Conservation (phyloP, 2,329 filamentous ascomycete genomes). For the Beauveria brongniartii region DNA sequence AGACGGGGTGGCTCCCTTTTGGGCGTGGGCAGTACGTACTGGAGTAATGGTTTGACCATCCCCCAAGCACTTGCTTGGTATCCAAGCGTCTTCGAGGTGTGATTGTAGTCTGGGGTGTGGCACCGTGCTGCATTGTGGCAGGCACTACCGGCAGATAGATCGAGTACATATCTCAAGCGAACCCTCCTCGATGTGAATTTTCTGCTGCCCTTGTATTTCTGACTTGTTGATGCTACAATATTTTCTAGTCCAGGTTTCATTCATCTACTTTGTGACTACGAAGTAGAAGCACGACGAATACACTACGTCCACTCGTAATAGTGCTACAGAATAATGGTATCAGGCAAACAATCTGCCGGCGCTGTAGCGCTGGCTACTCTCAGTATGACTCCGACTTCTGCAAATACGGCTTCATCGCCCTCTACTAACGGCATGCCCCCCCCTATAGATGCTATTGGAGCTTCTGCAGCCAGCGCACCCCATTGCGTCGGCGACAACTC, state of each 20-base stretch:
- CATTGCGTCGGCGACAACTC: conserved; percentile 33
- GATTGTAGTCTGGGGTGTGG: not conserved
- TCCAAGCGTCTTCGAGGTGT: not conserved
- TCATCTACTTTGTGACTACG: not conserved
- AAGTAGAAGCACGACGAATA: not conserved
- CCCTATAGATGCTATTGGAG: conserved; percentile 3
- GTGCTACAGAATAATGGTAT: not conserved
- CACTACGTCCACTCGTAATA: not conserved
- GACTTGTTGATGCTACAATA: no score
- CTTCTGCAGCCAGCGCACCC: conserved; percentile 21
- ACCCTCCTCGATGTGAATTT: not conserved
- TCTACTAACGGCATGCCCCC: not conserved
- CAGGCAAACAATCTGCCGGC: not conserved
- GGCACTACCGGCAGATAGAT: not conserved
- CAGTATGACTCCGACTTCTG: not conserved
- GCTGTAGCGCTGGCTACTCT: conserved; percentile 7
- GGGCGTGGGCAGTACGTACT: not conserved
- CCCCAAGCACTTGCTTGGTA: not conserved
- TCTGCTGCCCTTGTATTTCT: not conserved
- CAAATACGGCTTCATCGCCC: not conserved
- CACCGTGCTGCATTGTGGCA: not conserved
- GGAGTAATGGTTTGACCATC: no score
- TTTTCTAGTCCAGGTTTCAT: no score
- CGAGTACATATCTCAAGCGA: not conserved
- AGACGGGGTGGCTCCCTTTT: not conserved